Base-by-base conservation (phyloP, 768 basidiomycete genomes). In the Lactarius sp. region DNA sequence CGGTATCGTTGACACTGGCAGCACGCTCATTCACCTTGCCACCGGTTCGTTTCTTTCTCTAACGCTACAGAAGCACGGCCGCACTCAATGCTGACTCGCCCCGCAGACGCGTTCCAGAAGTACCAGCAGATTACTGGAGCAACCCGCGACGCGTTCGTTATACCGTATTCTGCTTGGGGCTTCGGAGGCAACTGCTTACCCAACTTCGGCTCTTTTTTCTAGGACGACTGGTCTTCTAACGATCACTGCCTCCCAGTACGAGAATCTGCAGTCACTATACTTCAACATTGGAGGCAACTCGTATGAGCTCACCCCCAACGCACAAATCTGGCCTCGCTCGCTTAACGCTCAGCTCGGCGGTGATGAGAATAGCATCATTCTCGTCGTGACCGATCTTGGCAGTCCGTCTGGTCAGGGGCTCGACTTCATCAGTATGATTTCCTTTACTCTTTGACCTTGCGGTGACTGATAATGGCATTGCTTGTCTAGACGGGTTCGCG, bases 251-350 rank as follows among this genome's bases (percentile, higher is more conserved):
- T 64, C 65, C 13, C 82, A 86, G 70, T 84, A 80, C 63, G 47
- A 71, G 3, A 74, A 78, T 14, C 72, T 86, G 65, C 66, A 84
- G 72, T 81, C 77, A 70, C 62, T 86, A 34, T 77, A 77, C 75
- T 84, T 87, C 73, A 69, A 71, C 41, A 82, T 86, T 55, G 81
- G 52, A 50, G 63, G 83, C 80, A 73, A 73, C 16, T 79, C 78
- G 9, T 85, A 78, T 68, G 81, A 83, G 71, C 67, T 88, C 60
- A 84, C 82, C 3, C 70, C 83, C 16, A 85, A 87, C 68, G 86
- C 84, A 4, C 87, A 90, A 77, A 83, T 85, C 65, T 88, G 86
- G 85, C 86, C 86, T 0, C 81, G 84, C 52, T 69, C 76, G 3
- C 75, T 83, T 64, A 88, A 89, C 74, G 72, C 75, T 16, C 73